Base-by-base conservation (phyloP, 2,329 filamentous ascomycete genomes). In the Fusarium brevicatenulatum region DNA sequence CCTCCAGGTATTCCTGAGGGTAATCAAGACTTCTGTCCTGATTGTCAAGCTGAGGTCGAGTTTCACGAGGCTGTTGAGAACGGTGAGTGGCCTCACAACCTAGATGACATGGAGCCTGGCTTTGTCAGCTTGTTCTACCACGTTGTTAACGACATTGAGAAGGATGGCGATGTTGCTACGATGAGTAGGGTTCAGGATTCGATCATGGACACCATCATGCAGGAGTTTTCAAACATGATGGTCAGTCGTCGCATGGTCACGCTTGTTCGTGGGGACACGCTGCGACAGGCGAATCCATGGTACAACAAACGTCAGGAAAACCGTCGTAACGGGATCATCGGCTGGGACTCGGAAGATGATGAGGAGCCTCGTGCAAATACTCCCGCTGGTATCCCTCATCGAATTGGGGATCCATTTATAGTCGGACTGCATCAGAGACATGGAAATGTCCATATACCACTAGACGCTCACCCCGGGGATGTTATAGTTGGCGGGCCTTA, bases 61-160 rank as follows among this genome's bases (percentile, higher is more conserved):
- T 76, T 65, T 40, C 43, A 44, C 15, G 9, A 6, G 11, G 15
- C 13, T 7, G 46, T 79, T 9, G 10, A 59, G 4, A 11, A 25
- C 5, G 68, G 71, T 23, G 42, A 65, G 34, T 74, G 52, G 66
- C 74, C 71, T 1, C 11, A 19, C 7, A 28, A 44, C 16, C 21
- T 62, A 11, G 25, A 19, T 19, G 36, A 67, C 2, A 34, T 74
- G 4, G 71, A 73, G 34, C 54, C 55, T 25, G 71, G 70, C 4
- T 68, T 78, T 21, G 67, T 68, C 15, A 37, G 28, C 12, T 23
- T 79, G 7, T 37, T 78, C 15, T 77, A 72, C 49, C 58, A 68
- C 23, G n/a, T 57, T 16, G 56, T 70, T 4, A 28, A 65, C 0
- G 23, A 44, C 2, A 40, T 74, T 11, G 73, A 77, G 58, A 42